Evolutionary conservation across 371 early-diverging fungal species (phyloP), one percentile per base, ranked within the genome.

Genomic region (Paraphysoderma sedebokerense): DNA sequence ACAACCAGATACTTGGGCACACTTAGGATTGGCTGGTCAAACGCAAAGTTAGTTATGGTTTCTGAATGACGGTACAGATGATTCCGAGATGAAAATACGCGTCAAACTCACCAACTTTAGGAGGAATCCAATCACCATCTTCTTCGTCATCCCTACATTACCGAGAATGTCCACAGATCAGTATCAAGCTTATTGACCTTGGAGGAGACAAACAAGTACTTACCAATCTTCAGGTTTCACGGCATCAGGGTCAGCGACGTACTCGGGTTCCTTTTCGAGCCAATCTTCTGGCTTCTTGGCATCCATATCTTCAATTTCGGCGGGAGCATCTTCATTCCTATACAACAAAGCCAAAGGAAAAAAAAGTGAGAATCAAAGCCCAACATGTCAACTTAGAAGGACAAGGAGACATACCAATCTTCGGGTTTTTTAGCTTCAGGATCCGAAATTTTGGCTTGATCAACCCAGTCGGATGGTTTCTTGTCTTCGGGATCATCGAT

Each of bases 401-500:
- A 31, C 41, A 28, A 34, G 47, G 49, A 38, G n/a, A n/a, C n/a
- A n/a, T 56, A 32, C 74, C 80, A 95, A 61, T 83, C 85, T 13
- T 66, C 85, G 36, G 96, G 96, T 72, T 91, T 87, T 33, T 54
- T 66, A 37, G 90, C 88, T 19, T 73, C 74, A 19, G 82, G 81
- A 56, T 95, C 96, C 6, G 79, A 66, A 56, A 95, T 89, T 56
- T 78, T 70, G 48, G 81, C 83, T 24, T 68, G 77, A 50, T 92
- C 93, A 34, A 85, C 91, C 93, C 95, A 97, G 65, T 90, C 90
- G 1, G 55, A 80, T 30, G 98, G 98, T 75, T 91, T 93, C 49
- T 55, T 64, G 61, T 89, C 98, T 22, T 74, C 58, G 30, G 90
- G 85, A 51, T 97, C 95, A 51, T 76, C 72, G 44, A 87, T 82